Percentiles rank a stretch among this genome's conserved stretches.
Conservation (phyloP, 2,329 filamentous ascomycete species). For the Onygena corvina region DNA sequence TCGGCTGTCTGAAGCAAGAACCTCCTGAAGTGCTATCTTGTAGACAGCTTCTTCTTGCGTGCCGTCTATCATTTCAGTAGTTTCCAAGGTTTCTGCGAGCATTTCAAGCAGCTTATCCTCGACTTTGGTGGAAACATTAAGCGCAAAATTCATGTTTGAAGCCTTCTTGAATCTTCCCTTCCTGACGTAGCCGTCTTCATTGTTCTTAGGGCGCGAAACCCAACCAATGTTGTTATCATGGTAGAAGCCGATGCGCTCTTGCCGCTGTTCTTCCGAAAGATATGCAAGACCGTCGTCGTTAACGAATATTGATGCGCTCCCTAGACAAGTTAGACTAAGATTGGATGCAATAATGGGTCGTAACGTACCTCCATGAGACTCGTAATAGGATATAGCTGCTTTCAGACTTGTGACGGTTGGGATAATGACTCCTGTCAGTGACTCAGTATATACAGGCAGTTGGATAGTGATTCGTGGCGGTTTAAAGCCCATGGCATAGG, state of each 20-base stretch:
- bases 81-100: slow-evolving; percentile 10
- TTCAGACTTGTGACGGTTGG: slow-evolving; percentile 47
- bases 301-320: slow-evolving; percentile 29
- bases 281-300: slow-evolving; percentile 33
- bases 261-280: slow-evolving; percentile 32
- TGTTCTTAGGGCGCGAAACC: slow-evolving; percentile 39
- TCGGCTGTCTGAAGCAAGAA: slow-evolving; percentile 42
- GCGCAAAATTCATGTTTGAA: slow-evolving; percentile 63
- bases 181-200: slow-evolving; percentile 39
- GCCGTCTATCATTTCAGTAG: slow-evolving; percentile 22
- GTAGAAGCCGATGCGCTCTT: slow-evolving; percentile 38
- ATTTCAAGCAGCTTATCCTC: slow-evolving; percentile 44
- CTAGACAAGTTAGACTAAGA: slow-evolving; percentile 7
- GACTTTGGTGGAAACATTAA: slow-evolving; percentile 50
- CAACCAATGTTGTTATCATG: slow-evolving; percentile 41
- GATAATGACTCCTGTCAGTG: slow-evolving; percentile 54
- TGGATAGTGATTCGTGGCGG: slow-evolving; percentile 54
- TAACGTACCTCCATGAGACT: slow-evolving; percentile 34
- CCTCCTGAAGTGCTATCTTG: slow-evolving; percentile 28
- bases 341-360: background rate
- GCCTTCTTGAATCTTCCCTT: slow-evolving; percentile 61
- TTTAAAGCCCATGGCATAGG: slow-evolving; percentile 16
- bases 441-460: slow-evolving; percentile 81
- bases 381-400: slow-evolving; percentile 48
- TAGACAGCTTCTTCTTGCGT: slow-evolving; percentile 36